phyloP scores from a whole-genome alignment of 345 rosid species.

The Brassica juncea region DNA sequence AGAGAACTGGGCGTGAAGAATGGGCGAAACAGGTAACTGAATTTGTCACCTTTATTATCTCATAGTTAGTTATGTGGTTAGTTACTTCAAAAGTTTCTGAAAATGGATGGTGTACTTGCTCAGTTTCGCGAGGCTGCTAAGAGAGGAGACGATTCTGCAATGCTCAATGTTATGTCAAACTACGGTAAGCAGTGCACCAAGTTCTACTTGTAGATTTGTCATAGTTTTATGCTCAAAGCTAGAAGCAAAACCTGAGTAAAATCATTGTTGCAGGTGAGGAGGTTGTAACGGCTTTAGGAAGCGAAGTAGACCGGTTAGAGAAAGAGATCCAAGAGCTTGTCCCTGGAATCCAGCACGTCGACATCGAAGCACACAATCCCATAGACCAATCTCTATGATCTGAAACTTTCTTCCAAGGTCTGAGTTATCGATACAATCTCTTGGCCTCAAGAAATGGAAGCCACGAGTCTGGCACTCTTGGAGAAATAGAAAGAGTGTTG shows the following conservation, averaged over 20 bases:
- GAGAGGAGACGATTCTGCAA: slow-evolving; percentile 59
- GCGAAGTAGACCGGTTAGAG: slow-evolving; percentile 98
- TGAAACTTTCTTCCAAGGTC: background rate
- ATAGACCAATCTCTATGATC: slow-evolving; percentile 43
- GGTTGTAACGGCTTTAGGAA: slow-evolving; percentile 94
- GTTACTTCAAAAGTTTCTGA: slow-evolving; percentile 8
- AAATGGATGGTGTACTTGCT: slow-evolving; percentile 26
- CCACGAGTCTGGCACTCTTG: slow-evolving; percentile 3
- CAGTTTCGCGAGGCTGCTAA: slow-evolving; percentile 83
- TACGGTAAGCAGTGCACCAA: slow-evolving; percentile 55
- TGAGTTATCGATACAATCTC: slow-evolving; percentile 1
- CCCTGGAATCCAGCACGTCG: slow-evolving; percentile 95
- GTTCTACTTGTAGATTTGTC: slow-evolving; percentile 1
- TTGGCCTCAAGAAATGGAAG: slow-evolving; percentile 16
- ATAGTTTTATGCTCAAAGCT: background rate
- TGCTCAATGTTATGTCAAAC: slow-evolving; percentile 79
- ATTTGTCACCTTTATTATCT: background rate
- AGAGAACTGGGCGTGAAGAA: slow-evolving; percentile 79
- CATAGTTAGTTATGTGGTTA: background rate
- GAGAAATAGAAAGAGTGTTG: slow-evolving; percentile 6
- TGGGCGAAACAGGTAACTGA: slow-evolving; percentile 81
- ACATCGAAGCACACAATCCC: slow-evolving; percentile 98
- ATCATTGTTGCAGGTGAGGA: slow-evolving; percentile 75
- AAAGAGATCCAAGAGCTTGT: slow-evolving; percentile 94
- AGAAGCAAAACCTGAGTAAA: background rate